A percentile compares a stretch with the other conserved stretches of the same genome.
These are phyloP conservation scores for Daphne laureola DNA, from an alignment of 441 rosid species.

Conservation along the genomic window DNA sequence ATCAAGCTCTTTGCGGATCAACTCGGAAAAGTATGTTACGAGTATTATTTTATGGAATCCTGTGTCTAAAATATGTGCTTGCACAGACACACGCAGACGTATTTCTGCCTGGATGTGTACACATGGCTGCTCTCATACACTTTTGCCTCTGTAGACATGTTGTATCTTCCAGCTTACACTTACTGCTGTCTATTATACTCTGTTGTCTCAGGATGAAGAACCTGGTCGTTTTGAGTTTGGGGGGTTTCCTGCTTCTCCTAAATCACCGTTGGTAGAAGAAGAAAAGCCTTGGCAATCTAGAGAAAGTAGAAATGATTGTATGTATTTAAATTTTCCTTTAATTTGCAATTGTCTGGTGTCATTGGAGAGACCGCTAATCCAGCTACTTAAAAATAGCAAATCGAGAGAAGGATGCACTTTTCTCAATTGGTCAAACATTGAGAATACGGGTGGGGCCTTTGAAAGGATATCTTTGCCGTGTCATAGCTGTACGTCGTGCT, in stretches of 20 bases:
- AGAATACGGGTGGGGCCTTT: conserved; percentile 88
- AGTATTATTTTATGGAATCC: neutral
- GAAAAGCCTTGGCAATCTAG: conserved; percentile 63
- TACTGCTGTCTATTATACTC: too few species aligned
- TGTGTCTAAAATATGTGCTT: too few species aligned
- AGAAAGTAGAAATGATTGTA: conserved; percentile 55
- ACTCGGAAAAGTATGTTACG: conserved; percentile 45
- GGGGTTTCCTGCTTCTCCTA: conserved; percentile 65
- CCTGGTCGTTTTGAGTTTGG: conserved; percentile 44
- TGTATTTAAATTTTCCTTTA: conserved; percentile 20
- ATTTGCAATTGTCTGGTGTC: conserved; percentile 3
- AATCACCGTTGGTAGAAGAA: conserved; percentile 67
- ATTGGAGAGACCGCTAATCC: conserved; percentile 18
- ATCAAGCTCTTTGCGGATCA: conserved; percentile 38
- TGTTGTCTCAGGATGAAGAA: conserved; percentile 47
- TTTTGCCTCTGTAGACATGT: too few species aligned
- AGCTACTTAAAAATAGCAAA: conserved; percentile 48
- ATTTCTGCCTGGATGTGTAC: too few species aligned
- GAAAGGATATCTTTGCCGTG: conserved; percentile 91
- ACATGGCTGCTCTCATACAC: too few species aligned
- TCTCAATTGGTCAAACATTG: conserved; percentile 80
- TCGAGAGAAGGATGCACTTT: conserved; percentile 54
- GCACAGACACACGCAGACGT: too few species aligned
- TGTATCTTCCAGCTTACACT: too few species aligned
- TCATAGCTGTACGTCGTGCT: conserved; percentile 59